Percentiles rank a stretch among this genome's conserved stretches.
Evolutionary conservation across 2,329 filamentous ascomycete species (phyloP).

Genomic region (Microdochium nivale): DNA sequence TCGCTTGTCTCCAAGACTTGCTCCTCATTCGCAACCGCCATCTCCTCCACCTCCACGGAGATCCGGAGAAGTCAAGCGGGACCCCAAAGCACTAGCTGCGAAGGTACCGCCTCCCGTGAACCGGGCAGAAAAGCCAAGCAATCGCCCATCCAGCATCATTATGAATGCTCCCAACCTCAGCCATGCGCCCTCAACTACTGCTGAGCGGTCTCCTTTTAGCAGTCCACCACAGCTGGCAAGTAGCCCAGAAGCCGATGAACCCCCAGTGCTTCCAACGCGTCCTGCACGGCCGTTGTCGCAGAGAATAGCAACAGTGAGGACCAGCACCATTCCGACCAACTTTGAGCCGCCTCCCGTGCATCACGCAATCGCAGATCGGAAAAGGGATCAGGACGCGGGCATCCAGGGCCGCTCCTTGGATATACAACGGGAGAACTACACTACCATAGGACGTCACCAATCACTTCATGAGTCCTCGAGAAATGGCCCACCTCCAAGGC

Average conservation of each 20-base stretch:
- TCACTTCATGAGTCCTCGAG: conserved; percentile 2
- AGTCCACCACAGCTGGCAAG: conserved; percentile 73
- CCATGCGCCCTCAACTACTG: conserved; percentile 24
- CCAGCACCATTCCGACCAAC: conserved; percentile 21
- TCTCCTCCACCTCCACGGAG: conserved; percentile 56
- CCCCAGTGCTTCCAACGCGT: conserved; percentile 38
- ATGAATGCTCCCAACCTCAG: conserved; percentile 22
- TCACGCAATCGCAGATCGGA: conserved; percentile 33
- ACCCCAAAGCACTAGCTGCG: conserved; percentile 24
- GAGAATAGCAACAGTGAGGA: conserved; percentile 15
- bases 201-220: conserved; percentile 68
- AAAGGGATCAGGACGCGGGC: conserved; percentile 33
- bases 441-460: conserved; percentile 3
- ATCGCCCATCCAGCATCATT: conserved; percentile 35
- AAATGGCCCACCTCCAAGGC: conserved; percentile 32
- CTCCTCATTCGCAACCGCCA: conserved; percentile 38
- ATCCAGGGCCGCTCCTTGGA: conserved; percentile 23
- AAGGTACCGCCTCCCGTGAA: conserved; percentile 67
- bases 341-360: conserved; percentile 48
- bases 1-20: conserved; percentile 37
- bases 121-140: conserved; percentile 68
- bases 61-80: conserved; percentile 47
- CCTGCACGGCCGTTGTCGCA: conserved; percentile 36
- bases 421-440: background rate
- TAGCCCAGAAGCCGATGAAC: conserved; percentile 42